Base-by-base conservation (phyloP, 345 rosid species). In the Eucalyptus caleyi region DNA sequence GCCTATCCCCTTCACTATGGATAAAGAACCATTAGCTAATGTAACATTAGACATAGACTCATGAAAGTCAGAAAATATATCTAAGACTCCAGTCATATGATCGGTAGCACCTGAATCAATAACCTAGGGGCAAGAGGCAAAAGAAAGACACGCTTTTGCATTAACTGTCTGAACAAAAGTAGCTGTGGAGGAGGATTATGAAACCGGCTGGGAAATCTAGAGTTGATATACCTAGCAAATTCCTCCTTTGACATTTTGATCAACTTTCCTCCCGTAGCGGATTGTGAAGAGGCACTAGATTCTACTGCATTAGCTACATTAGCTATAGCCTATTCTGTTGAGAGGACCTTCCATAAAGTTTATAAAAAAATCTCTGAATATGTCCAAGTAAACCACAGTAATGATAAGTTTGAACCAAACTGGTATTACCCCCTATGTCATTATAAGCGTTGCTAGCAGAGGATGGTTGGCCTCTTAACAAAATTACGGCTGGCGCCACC, bases 401-500 rank as follows among this genome's bases (percentile, higher is more conserved):
- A 60, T 60, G 32, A 60, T 4, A 60, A 60, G 32, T 60, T 30
- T 4, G 0, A 6, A 60, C 67, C 30, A 60, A 60, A 26, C 2
- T 0, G 8, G 7, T 27, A 60, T 60, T 60, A 60, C 4, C n/a
- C 32, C n/a, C 16, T 60, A 13, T 11, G 32, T 60, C 67, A 60
- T 8, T 60, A 60, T 27, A 27, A 60, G 7, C 27, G 32, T 60
- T 11, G 30, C 16, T 60, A 60, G 32, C 3, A 11, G 8, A 27
- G 67, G 7, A 6, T 60, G 32, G 16, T 60, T 60, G 67, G 32
- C 32, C 32, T 27, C 47, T 7, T 60, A 60, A 12, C 67, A 60
- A 60, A 60, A 60, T 2, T 30, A 27, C 16, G 0, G 15, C 4
- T 13, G 2, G 2, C 4, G 2, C 56, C 9, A 8, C 21, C 54